These are phyloP conservation scores for Zangia roseola DNA, from an alignment of 768 basidiomycete species.

Conservation along the genomic window DNA sequence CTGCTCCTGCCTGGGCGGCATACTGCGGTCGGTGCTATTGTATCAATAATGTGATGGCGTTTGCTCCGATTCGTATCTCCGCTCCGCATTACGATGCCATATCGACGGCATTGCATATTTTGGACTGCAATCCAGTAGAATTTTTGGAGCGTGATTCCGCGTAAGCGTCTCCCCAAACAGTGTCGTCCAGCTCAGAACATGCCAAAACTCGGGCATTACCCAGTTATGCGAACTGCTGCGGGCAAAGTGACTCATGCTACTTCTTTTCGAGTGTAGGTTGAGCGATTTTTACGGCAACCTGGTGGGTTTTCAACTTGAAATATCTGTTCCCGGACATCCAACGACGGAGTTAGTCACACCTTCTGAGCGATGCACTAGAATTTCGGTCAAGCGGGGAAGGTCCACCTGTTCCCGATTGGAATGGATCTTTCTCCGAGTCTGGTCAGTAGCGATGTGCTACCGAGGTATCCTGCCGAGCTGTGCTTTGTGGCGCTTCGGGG, in stretches of 20 bases:
- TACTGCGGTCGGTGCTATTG: not conserved
- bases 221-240: slow-evolving; percentile 3
- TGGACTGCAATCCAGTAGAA: not conserved
- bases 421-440: not conserved
- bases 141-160: not conserved
- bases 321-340: too few relatives aligned
- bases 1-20: not conserved
- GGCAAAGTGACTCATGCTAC: slow-evolving; percentile 15
- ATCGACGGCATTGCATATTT: not conserved
- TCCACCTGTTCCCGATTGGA: not conserved
- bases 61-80: slow-evolving; percentile 12
- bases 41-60: not conserved
- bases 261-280: slow-evolving; percentile 12
- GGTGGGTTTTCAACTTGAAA: not conserved
- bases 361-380: too few relatives aligned
- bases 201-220: not conserved
- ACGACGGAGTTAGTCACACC: too few relatives aligned
- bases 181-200: not conserved
- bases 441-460: not conserved
- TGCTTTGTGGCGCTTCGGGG: slow-evolving; percentile 26
- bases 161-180: too few relatives aligned
- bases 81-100: slow-evolving; percentile 2
- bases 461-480: slow-evolving; percentile 3
- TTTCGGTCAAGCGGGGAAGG: too few relatives aligned
- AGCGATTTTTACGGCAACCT: slow-evolving; percentile 22